Conservation (phyloP, 139 green algal species). For the Haematococcus sp. region DNA sequence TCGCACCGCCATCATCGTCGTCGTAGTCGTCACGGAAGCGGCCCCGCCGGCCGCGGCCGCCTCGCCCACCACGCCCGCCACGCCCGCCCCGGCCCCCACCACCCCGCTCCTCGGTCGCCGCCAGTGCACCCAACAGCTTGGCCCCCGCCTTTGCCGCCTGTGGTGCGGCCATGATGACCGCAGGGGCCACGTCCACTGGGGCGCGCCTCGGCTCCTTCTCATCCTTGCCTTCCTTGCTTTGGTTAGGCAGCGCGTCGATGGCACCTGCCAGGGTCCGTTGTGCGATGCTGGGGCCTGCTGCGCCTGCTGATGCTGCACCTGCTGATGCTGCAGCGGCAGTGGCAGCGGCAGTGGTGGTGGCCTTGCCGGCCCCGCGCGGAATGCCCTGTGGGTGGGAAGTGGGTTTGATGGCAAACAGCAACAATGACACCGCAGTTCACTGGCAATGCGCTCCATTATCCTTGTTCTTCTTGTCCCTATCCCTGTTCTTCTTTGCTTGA, state of each 20-base stretch:
- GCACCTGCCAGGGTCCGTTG: conserved; percentile 2
- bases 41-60: conserved; percentile 16
- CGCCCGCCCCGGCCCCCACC: conserved; percentile 10
- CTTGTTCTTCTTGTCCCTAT: too few relatives aligned
- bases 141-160: not conserved
- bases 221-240: conserved; percentile 2
- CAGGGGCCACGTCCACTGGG: conserved; percentile 24
- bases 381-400: too few relatives aligned
- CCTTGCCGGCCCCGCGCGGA: not conserved
- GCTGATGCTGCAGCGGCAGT: not conserved
- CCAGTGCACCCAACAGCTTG: conserved; percentile 33
- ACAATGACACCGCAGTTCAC: too few relatives aligned
- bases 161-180: not conserved
- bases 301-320: not conserved
- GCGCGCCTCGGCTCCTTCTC: not conserved
- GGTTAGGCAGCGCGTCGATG: not conserved
- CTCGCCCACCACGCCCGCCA: conserved; percentile 7
- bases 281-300: not conserved
- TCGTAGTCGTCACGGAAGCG: conserved; percentile 28
- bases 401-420: too few relatives aligned
- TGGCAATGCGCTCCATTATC: too few relatives aligned
- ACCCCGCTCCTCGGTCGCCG: conserved; percentile 17
- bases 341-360: not conserved
- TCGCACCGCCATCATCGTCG: conserved; percentile 19
- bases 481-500: too few relatives aligned